Percentiles rank a stretch among this genome's conserved stretches.
Evolutionary conservation across 495 filamentous ascomycete species (phyloP).

Genomic region (Hypoxylon perforatum): DNA sequence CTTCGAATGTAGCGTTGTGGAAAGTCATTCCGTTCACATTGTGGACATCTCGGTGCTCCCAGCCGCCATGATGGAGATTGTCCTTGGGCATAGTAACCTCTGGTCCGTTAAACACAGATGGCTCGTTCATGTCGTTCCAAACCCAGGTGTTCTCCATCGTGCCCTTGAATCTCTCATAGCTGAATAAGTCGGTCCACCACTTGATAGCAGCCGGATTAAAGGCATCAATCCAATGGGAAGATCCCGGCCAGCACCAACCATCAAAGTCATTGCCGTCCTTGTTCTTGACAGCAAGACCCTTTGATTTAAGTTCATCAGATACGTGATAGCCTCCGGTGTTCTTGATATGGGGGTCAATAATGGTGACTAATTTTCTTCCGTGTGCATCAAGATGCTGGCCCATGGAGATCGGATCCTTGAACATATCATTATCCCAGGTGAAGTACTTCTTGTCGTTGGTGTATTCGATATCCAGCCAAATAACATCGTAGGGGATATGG

Average conservation of each 20-base stretch:
- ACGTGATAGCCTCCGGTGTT: conserved; percentile 82
- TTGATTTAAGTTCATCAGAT: conserved; percentile 81
- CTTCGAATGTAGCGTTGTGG: conserved; percentile 91
- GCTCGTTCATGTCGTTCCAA: conserved; percentile 99
- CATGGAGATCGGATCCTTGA: conserved; percentile 88
- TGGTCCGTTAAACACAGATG: conserved; percentile 97
- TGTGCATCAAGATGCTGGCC: conserved; percentile 82
- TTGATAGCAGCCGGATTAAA: conserved; percentile 87
- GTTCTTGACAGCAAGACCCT: conserved; percentile 83
- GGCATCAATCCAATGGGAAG: conserved; percentile 93
- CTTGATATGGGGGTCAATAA: conserved; percentile 98
- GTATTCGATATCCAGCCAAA: conserved; percentile 98
- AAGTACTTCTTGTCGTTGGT: conserved; percentile 97
- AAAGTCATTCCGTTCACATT: conserved; percentile 95
- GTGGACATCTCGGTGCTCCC: conserved; percentile 97
- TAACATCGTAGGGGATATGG: conserved; percentile 96
- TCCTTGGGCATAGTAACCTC: conserved; percentile 99
- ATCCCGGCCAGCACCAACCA: conserved; percentile 98
- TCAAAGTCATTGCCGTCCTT: conserved; percentile 92
- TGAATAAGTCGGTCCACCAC: conserved; percentile 92
- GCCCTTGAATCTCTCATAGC: conserved; percentile 86
- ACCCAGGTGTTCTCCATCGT: conserved; percentile 86
- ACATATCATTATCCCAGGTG: conserved; percentile 90
- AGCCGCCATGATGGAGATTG: conserved; percentile 88
- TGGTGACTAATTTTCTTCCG: conserved; percentile 89